These are phyloP conservation scores for Pochonia chlamydosporia DNA, from an alignment of 2,329 filamentous ascomycete genomes.

Conservation along the genomic window DNA sequence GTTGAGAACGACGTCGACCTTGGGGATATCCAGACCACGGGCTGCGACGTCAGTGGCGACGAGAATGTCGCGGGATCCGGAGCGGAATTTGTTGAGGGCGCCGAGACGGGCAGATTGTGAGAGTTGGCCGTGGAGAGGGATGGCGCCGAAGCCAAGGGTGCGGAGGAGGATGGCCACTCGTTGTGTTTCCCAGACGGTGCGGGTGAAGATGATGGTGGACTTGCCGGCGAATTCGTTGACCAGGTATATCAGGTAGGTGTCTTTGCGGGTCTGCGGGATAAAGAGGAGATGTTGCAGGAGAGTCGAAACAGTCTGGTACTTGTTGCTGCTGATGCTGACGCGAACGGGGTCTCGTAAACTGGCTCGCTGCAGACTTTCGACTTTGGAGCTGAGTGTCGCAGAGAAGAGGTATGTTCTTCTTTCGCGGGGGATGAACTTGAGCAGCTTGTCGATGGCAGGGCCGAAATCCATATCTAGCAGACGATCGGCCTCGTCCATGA, in stretches of 20 bases:
- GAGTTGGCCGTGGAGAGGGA: constrained; percentile 88
- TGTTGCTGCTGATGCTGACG: constrained; percentile 74
- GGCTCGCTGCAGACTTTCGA: constrained; percentile 87
- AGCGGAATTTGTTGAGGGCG: constrained; percentile 84
- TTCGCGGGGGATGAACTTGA: constrained; percentile 78
- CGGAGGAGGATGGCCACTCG: constrained; percentile 78
- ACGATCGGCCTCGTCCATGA: constrained; percentile 92
- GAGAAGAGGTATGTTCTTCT: constrained; percentile 84
- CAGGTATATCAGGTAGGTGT: constrained; percentile 81
- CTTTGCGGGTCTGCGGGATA: constrained; percentile 81
- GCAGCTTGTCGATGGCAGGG: constrained; percentile 84
- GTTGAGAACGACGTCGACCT: constrained; percentile 84
- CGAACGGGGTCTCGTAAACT: constrained; percentile 78
- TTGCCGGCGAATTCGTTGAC: constrained; percentile 84
- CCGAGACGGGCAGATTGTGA: constrained; percentile 82
- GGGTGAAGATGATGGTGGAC: constrained; percentile 81
- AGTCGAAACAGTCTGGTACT: constrained; percentile 88
- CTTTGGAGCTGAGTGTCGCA: constrained; percentile 89
- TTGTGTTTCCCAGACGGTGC: constrained; percentile 88
- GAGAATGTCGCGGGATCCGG: constrained; percentile 74
- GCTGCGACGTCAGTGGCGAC: constrained; percentile 93
- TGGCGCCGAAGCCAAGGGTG: constrained; percentile 79
- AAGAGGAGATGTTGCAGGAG: constrained; percentile 83
- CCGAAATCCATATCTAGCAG: constrained; percentile 93
- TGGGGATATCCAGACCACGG: constrained; percentile 85